phyloP scores from a whole-genome alignment of 2,329 filamentous ascomycete genomes.

The Colletotrichum theobromicola region DNA sequence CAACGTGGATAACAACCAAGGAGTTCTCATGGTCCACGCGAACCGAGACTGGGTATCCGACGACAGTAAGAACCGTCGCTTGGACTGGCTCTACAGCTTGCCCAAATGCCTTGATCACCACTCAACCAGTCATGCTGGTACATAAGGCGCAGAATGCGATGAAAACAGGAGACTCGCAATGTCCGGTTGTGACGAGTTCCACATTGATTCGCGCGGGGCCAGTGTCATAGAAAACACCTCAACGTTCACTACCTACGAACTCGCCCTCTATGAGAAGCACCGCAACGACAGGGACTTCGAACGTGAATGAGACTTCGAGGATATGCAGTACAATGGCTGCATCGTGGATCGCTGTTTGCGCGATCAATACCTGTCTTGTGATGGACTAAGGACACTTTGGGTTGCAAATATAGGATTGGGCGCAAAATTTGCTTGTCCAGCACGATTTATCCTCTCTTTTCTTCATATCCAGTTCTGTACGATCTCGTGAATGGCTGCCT shows the following conservation, averaged over 20 bases:
- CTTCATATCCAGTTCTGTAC: background rate
- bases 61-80: background rate
- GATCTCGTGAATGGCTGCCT: background rate
- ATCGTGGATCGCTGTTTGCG: background rate
- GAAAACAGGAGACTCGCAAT: background rate
- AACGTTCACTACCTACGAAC: background rate
- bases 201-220: background rate
- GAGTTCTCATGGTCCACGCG: background rate
- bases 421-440: background rate
- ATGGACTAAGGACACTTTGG: background rate
- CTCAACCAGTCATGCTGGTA: background rate
- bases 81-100: background rate
- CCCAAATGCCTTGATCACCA: background rate
- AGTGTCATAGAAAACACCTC: background rate
- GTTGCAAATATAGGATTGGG: background rate
- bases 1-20: background rate
- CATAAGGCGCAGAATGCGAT: background rate
- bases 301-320: background rate
- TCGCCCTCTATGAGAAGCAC: background rate
- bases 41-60: background rate
- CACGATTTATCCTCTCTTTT: background rate
- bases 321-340: background rate
- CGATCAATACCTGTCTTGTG: background rate
- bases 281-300: background rate
- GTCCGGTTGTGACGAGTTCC: background rate